A percentile compares a stretch with the other conserved stretches of the same genome.
Conservation (phyloP, 2,329 filamentous ascomycete genomes). For the Chaetomiaceae sp. region DNA sequence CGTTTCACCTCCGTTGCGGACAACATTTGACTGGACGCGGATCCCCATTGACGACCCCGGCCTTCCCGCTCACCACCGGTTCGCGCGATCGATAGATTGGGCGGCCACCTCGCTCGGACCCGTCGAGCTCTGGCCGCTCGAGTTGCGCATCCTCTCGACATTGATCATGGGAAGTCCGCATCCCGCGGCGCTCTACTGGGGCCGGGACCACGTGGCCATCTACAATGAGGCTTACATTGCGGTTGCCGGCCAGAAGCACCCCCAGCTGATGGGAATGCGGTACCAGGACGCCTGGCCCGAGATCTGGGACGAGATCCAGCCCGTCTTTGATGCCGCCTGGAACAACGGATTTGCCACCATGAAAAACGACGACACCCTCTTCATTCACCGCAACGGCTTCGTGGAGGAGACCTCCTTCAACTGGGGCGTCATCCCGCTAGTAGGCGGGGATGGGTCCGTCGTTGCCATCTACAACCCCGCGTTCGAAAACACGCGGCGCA, state of each 20-base stretch:
- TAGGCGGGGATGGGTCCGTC: slow-evolving; percentile 69
- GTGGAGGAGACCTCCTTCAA: slow-evolving; percentile 79
- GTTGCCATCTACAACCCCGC: slow-evolving; percentile 75
- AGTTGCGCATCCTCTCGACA: slow-evolving; percentile 74
- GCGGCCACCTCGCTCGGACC: slow-evolving; percentile 67
- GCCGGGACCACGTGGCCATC: slow-evolving; percentile 62
- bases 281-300: slow-evolving; percentile 68
- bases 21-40: slow-evolving; percentile 78
- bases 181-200: slow-evolving; percentile 77
- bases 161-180: slow-evolving; percentile 76
- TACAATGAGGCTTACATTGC: slow-evolving; percentile 70
- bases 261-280: slow-evolving; percentile 65
- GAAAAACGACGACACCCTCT: slow-evolving; percentile 78
- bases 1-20: slow-evolving; percentile 31
- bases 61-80: slow-evolving; percentile 66
- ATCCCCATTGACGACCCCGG: slow-evolving; percentile 55
- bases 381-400: slow-evolving; percentile 64
- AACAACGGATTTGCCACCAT: slow-evolving; percentile 72
- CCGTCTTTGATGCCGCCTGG: slow-evolving; percentile 63
- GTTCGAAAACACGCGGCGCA: slow-evolving; percentile 75
- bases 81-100: slow-evolving; percentile 71
- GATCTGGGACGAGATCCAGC: slow-evolving; percentile 68
- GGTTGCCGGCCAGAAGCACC: slow-evolving; percentile 73
- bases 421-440: slow-evolving; percentile 74
- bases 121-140: slow-evolving; percentile 67